phyloP scores from a whole-genome alignment of 768 basidiomycete species.

The Pulveroboletus sp. region DNA sequence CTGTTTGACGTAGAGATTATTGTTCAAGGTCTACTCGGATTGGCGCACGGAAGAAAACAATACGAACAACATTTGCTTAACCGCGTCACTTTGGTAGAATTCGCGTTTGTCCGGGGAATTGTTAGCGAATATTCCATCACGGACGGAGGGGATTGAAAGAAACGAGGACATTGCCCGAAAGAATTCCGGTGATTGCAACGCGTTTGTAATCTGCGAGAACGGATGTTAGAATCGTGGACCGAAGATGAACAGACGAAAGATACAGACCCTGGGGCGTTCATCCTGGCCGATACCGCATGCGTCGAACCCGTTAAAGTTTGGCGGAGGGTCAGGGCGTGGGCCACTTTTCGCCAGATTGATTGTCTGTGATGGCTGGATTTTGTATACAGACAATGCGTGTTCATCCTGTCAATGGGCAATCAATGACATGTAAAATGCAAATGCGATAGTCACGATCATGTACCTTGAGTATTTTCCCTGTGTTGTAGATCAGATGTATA shows the following conservation, averaged over 20 bases:
- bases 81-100: slow-evolving; percentile 72
- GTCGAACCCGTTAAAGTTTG: slow-evolving; percentile 88
- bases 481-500: not conserved
- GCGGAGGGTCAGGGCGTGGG: slow-evolving; percentile 45
- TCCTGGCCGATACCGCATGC: slow-evolving; percentile 87
- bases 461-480: slow-evolving; percentile 76
- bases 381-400: slow-evolving; percentile 78
- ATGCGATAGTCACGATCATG: not conserved
- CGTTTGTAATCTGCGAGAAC: slow-evolving; percentile 60
- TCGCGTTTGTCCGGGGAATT: slow-evolving; percentile 85
- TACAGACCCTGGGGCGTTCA: slow-evolving; percentile 90
- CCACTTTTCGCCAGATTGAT: slow-evolving; percentile 93
- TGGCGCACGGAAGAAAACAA: not conserved
- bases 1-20: slow-evolving; percentile 28
- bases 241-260: not conserved
- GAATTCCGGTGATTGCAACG: slow-evolving; percentile 86
- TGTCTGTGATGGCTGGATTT: slow-evolving; percentile 86
- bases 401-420: slow-evolving; percentile 73
- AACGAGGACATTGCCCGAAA: slow-evolving; percentile 82
- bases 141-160: slow-evolving; percentile 84
- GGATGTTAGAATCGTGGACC: not conserved
- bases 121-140: slow-evolving; percentile 81
- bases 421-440: slow-evolving; percentile 3
- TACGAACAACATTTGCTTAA: slow-evolving; percentile 71
- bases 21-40: not conserved